Evolutionary conservation across 129 eudicot genomes (phyloP).

Genomic region (Pittosporum tobira): DNA sequence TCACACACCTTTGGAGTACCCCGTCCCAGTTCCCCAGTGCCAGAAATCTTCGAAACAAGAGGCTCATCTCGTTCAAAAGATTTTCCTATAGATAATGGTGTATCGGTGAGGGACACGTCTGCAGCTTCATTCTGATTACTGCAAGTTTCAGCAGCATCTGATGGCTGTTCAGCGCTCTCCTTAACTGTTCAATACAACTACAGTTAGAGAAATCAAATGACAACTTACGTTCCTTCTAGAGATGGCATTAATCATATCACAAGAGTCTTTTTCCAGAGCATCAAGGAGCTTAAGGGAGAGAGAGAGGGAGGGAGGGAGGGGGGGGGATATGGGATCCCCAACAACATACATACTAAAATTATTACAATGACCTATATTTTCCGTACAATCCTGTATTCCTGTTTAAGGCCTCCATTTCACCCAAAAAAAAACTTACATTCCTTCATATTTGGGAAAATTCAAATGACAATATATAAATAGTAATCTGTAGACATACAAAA

Average conservation of each 20-base stretch:
- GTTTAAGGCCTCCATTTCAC: too few species aligned
- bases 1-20: conserved; percentile 49
- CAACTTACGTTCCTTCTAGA: background rate
- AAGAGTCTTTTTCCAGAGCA: too few species aligned
- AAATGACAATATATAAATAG: background rate
- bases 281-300: too few species aligned
- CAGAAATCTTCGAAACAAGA: conserved; percentile 14
- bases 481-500: too few species aligned
- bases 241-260: too few species aligned
- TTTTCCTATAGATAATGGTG: conserved; percentile 28
- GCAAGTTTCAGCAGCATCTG: conserved; percentile 12
- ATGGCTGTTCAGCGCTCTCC: conserved; percentile 17
- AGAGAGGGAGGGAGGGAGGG: too few species aligned
- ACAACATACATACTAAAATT: too few species aligned
- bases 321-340: too few species aligned
- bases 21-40: conserved; percentile 42
- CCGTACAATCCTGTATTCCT: too few species aligned
- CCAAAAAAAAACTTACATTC: too few species aligned
- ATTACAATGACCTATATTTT: too few species aligned
- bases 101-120: conserved; percentile 20
- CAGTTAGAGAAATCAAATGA: too few species aligned
- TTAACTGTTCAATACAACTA: conserved; percentile 14
- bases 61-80: conserved; percentile 24
- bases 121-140: conserved; percentile 17
- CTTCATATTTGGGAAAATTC: background rate